Conservation (phyloP, 192 early-diverging fungal genomes). For the Powellomyces hirtus region DNA sequence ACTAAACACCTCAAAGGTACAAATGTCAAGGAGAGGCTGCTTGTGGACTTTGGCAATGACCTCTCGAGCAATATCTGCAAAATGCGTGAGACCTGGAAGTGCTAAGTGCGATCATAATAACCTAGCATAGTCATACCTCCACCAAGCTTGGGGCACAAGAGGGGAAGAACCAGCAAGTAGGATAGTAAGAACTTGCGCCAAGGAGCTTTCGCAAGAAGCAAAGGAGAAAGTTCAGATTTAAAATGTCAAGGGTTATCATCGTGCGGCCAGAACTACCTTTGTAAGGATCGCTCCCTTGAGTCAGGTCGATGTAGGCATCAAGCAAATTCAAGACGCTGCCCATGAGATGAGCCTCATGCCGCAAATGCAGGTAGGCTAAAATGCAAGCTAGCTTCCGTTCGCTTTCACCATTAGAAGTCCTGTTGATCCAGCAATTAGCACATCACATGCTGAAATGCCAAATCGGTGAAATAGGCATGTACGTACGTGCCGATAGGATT, state of each 20-base stretch:
- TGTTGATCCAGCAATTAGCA: neutral
- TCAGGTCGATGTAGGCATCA: neutral
- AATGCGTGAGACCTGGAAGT: neutral
- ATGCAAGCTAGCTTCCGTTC: neutral
- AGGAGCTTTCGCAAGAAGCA: neutral
- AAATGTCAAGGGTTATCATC: neutral
- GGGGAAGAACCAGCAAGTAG: neutral
- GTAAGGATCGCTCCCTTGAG: neutral
- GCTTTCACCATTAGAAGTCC: neutral
- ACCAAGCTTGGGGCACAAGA: neutral
- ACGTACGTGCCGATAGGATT: neutral
- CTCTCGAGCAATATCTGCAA: neutral
- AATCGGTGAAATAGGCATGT: neutral
- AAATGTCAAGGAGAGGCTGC: neutral
- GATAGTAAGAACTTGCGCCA: neutral
- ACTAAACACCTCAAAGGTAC: neutral
- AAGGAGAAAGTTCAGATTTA: neutral
- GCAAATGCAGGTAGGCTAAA: neutral
- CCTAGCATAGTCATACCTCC: neutral
- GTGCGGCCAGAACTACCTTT: neutral
- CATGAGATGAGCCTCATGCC: neutral
- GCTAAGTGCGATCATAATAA: neutral
- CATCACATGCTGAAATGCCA: neutral
- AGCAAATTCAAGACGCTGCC: neutral
- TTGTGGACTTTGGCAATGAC: neutral